A percentile compares a stretch with the other conserved stretches of the same genome.
Conservation (phyloP, 192 early-diverging fungal species). For the Glomus cerebriforme region DNA sequence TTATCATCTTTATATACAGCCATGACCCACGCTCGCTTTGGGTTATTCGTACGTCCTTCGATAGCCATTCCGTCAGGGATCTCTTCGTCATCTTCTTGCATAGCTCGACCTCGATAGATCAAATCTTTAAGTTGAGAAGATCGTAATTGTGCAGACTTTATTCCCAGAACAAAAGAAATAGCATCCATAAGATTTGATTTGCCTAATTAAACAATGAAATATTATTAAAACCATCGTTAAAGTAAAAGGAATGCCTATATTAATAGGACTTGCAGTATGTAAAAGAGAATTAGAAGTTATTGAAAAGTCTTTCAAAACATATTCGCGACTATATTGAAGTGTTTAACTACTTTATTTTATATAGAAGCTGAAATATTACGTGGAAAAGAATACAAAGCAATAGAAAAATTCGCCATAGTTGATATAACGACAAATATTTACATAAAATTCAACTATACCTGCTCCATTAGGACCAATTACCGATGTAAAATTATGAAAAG, state of each 20-base stretch:
- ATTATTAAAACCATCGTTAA: neutral
- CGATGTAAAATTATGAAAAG: slow-evolving; percentile 91
- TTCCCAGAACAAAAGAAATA: slow-evolving; percentile 96
- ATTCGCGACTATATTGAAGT: neutral
- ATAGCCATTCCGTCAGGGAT: slow-evolving; percentile 48
- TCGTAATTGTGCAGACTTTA: slow-evolving; percentile 89
- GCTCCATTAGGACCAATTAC: slow-evolving; percentile 98
- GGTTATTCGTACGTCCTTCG: slow-evolving; percentile 33
- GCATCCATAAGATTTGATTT: slow-evolving; percentile 99
- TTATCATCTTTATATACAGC: slow-evolving; percentile 79
- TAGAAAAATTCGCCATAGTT: too few species aligned
- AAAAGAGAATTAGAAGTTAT: neutral
- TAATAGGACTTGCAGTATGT: neutral
- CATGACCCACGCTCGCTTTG: slow-evolving; percentile 71
- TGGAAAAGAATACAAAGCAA: too few species aligned
- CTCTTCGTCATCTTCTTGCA: slow-evolving; percentile 49
- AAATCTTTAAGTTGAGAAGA: slow-evolving; percentile 88
- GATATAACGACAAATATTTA: neutral
- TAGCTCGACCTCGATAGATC: slow-evolving; percentile 77
- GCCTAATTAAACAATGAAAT: slow-evolving; percentile 47
- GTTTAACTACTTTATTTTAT: neutral
- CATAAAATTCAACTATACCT: slow-evolving; percentile 48
- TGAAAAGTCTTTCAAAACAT: neutral
- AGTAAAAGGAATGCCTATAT: neutral
- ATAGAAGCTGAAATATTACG: too few species aligned